These are phyloP conservation scores for Backusella westeae DNA, from an alignment of 192 early-diverging fungal genomes.

Conservation along the genomic window DNA sequence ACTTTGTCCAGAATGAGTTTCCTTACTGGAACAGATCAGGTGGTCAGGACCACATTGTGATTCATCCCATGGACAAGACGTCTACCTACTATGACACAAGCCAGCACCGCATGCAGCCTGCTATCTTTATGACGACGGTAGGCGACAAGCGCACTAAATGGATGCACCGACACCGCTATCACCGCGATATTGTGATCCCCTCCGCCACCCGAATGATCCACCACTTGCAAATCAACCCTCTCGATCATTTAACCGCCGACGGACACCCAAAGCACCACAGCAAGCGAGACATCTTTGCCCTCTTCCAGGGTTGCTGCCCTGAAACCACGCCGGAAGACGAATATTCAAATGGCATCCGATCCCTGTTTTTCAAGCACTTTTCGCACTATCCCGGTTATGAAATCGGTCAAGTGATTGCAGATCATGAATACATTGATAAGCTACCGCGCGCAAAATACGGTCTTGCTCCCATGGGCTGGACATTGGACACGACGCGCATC, in stretches of 20 bases:
- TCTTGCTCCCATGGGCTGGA: constrained; percentile 43
- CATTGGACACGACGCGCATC: constrained; percentile 39
- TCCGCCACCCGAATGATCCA: constrained; percentile 37
- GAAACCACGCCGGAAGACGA: constrained; percentile 28
- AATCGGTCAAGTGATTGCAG: constrained; percentile 25
- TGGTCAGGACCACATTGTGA: constrained; percentile 43
- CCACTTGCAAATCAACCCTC: constrained; percentile 19
- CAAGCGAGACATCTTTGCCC: constrained; percentile 27
- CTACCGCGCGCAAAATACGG: constrained; percentile 42
- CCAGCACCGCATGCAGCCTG: constrained; percentile 23
- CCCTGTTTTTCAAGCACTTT: constrained; percentile 37
- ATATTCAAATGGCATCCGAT: constrained; percentile 42
- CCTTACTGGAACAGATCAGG: constrained; percentile 42
- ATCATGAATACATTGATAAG: constrained; percentile 39
- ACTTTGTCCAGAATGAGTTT: constrained; percentile 34
- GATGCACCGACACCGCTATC: constrained; percentile 26
- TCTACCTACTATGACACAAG: constrained; percentile 39
- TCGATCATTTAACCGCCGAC: constrained; percentile 17
- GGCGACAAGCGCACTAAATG: constrained; percentile 39
- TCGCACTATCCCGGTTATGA: constrained; percentile 37
- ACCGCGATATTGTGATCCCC: constrained; percentile 44
- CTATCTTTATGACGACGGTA: constrained; percentile 45
- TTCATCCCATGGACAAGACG: constrained; percentile 43
- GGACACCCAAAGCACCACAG: constrained; percentile 24
- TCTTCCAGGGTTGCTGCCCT: constrained; percentile 40